Evolutionary conservation across 768 basidiomycete genomes (phyloP), one percentile per base, ranked within the genome.

Genomic region (Termitomyces sp.): DNA sequence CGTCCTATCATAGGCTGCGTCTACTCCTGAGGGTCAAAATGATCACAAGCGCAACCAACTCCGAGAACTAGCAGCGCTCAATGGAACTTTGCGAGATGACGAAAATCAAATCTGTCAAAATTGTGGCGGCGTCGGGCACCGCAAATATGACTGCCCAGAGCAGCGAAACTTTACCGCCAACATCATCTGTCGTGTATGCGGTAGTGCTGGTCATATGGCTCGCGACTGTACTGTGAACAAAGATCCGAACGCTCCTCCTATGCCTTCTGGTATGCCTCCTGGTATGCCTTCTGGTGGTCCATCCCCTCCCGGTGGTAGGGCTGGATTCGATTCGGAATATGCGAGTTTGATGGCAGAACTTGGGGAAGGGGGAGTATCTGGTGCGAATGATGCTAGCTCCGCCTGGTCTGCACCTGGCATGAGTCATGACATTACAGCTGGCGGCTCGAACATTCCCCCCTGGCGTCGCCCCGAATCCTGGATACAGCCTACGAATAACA

Each of bases 61-160:
- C 44, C 91, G 97, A 64, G 97, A 99, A 70, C 82, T 99, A 45
- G 97, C 97, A 17, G 94, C 94, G 19, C 76, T 99, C 55, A 99
- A 99, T 68, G 97, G 97, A 74, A 99, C 97, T 44, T 86, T 99
- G 55, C 94, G 97, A 64, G 97, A 99, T 67, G 97, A 99, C 70
- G 97, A 99, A 77, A 98, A 98, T 68, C 97, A 99, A 73, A 86
- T 98, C 59, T 99, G 97, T 76, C 95, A 98, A 76, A 96, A 96
- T 68, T 95, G 91, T 70, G 93, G 91, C 67, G 88, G 88, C 52
- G 83, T 94, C 61, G 94, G 94, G 57, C 95, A 98, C 69, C 89
- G 96, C 73, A 95, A 98, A 84, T 98, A 94, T 76, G 97, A 98
- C 73, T 99, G 97, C 71, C 94, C 95, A 17, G 93, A 98, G 75